Conservation (phyloP, 495 filamentous ascomycete species). For the Hyaloscypha finlandica region DNA sequence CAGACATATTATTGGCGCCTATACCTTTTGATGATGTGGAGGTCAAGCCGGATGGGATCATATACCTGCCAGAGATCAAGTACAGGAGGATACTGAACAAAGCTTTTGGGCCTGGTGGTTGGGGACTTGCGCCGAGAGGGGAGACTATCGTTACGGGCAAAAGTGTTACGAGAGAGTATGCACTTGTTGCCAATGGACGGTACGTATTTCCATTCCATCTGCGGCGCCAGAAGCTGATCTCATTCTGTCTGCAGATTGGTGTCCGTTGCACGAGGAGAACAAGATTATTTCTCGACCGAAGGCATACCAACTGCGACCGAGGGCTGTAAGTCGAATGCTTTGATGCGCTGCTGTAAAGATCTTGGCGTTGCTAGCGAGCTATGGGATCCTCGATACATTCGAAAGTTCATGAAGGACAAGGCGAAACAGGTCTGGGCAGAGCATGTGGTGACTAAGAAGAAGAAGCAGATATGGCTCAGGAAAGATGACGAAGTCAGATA, state of each 20-base stretch:
- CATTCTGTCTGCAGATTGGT: conserved; percentile 64
- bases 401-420: conserved; percentile 62
- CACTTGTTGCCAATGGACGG: conserved; percentile 86
- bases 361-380: conserved; percentile 92
- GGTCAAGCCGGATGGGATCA: conserved; percentile 93
- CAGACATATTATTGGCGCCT: conserved; percentile 68
- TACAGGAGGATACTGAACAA: conserved; percentile 88
- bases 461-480: conserved; percentile 80
- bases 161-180: conserved; percentile 92
- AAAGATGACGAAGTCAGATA: conserved; percentile 82
- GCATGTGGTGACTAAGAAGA: conserved; percentile 83
- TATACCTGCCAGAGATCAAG: conserved; percentile 98
- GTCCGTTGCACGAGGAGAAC: conserved; percentile 90
- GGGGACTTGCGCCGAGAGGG: conserved; percentile 88
- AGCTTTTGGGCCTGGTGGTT: conserved; percentile 93
- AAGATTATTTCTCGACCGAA: conserved; percentile 89
- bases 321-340: conserved; percentile 94
- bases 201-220: conserved; percentile 45
- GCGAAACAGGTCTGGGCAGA: conserved; percentile 77
- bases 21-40: conserved; percentile 79
- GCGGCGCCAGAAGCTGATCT: not conserved
- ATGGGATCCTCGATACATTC: conserved; percentile 94
- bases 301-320: conserved; percentile 96
- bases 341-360: conserved; percentile 98
- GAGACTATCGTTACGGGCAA: conserved; percentile 89